phyloP scores from a whole-genome alignment of 2,329 filamentous ascomycete species.

The Stagonosporopsis rhizophila region DNA sequence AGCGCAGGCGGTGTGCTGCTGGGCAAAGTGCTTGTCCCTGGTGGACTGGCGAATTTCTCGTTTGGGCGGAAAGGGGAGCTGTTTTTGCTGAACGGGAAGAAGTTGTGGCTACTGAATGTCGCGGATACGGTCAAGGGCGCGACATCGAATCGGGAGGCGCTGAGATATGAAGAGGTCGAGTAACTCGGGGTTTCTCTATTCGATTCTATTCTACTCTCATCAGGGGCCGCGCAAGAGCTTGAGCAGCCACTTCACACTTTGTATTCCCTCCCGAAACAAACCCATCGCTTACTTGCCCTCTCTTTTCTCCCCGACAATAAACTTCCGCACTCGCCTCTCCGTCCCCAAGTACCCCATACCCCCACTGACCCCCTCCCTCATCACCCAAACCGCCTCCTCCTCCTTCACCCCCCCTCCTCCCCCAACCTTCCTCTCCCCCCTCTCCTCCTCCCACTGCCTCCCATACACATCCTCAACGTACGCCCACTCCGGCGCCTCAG shows the following conservation, averaged over 20 bases:
- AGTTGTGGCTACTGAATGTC: conserved; percentile 24
- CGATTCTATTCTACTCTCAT: too few species aligned
- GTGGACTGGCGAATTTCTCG: conserved; percentile 57
- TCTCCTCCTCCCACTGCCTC: conserved; percentile 9
- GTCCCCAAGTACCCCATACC: conserved; percentile 43
- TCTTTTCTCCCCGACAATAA: conserved; percentile 22
- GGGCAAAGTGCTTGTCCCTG: conserved; percentile 43
- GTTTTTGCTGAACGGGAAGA: conserved; percentile 55
- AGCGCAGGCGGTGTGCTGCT: conserved; percentile 52
- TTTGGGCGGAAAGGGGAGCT: conserved; percentile 56
- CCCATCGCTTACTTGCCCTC: too few species aligned
- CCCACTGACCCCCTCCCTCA: conserved; percentile 24
- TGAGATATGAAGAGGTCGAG: conserved; percentile 15
- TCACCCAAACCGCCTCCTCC: conserved; percentile 33
- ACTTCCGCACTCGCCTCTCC: conserved; percentile 41
- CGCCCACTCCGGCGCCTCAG: conserved; percentile 45
- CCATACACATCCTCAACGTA: conserved; percentile 42
- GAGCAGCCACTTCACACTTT: too few species aligned
- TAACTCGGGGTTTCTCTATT: too few species aligned
- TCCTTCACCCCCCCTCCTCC: conserved; percentile 2
- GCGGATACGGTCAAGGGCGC: conserved; percentile 19
- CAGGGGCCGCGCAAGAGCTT: too few species aligned
- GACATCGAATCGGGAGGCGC: conserved; percentile 11
- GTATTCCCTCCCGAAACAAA: too few species aligned
- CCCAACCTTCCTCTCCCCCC: conserved; percentile 16